Conservation (phyloP, 306 rosid genomes). For the Crataegus laevigata region DNA sequence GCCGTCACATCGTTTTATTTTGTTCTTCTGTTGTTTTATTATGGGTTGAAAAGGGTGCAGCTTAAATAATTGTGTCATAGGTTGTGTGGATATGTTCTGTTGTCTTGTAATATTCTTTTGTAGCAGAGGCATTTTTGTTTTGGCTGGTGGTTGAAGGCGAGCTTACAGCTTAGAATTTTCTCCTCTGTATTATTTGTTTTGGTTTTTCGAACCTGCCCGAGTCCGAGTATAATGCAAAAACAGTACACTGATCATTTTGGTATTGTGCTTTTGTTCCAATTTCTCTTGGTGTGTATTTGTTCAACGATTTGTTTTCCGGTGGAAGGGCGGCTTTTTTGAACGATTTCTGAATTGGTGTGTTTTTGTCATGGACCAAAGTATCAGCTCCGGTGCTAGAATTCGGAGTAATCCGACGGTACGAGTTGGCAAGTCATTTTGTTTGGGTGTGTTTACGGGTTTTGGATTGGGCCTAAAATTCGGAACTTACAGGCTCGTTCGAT, state of each 20-base stretch:
- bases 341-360: background rate
- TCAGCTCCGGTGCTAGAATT: no score
- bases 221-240: constrained; percentile 36
- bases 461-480: no score
- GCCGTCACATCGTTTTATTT: constrained; percentile 24
- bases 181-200: constrained; percentile 34
- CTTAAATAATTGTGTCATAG: constrained; percentile 50
- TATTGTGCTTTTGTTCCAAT: constrained; percentile 8
- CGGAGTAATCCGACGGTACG: no score
- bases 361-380: background rate
- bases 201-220: constrained; percentile 24
- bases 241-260: constrained; percentile 22
- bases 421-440: no score
- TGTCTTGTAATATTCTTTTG: constrained; percentile 61
- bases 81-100: constrained; percentile 30
- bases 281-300: constrained; percentile 3
- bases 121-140: constrained; percentile 69
- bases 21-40: constrained; percentile 27
- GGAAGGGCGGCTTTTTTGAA: background rate
- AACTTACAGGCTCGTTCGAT: no score
- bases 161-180: constrained; percentile 52
- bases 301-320: background rate
- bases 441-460: no score
- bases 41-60: constrained; percentile 47
- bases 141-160: constrained; percentile 46